Evolutionary conservation across 148 eudicot genomes (phyloP).

Genomic region (Persicaria tinctoria): DNA sequence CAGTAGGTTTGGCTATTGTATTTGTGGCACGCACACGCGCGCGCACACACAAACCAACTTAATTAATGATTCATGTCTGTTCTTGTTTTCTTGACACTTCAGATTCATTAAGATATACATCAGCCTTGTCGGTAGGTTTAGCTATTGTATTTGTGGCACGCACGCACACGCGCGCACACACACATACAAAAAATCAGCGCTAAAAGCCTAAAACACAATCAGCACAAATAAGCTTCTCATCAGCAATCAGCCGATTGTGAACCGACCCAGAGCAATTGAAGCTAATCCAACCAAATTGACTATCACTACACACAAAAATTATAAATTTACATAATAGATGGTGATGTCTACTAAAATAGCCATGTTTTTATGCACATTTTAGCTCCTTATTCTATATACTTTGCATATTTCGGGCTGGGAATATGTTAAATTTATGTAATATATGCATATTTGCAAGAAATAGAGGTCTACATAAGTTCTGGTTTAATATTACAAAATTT

Average conservation of each 20-base stretch:
- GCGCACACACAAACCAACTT: not conserved
- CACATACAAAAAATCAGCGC: not conserved
- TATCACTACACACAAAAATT: not conserved
- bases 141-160: constrained; percentile 68
- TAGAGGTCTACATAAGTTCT: no score
- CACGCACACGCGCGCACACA: no score
- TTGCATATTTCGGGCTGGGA: no score
- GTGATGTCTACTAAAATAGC: no score
- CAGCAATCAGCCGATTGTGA: not conserved
- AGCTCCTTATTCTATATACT: no score
- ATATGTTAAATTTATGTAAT: no score
- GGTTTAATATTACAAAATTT: no score
- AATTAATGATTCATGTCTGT: not conserved
- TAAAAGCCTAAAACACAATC: not conserved
- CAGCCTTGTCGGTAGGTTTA: constrained; percentile 78
- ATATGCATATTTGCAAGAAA: no score
- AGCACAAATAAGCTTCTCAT: no score
- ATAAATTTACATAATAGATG: no score
- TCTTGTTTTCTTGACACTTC: constrained; percentile 9
- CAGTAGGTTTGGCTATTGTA: constrained; percentile 74
- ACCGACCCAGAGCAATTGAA: constrained; percentile 3
- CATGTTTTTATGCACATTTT: no score
- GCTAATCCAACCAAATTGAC: not conserved
- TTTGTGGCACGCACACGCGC: constrained; percentile 51
- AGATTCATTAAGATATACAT: constrained; percentile 84